Base-by-base conservation (phyloP, 306 rosid species). In the Trifolium dubium region DNA sequence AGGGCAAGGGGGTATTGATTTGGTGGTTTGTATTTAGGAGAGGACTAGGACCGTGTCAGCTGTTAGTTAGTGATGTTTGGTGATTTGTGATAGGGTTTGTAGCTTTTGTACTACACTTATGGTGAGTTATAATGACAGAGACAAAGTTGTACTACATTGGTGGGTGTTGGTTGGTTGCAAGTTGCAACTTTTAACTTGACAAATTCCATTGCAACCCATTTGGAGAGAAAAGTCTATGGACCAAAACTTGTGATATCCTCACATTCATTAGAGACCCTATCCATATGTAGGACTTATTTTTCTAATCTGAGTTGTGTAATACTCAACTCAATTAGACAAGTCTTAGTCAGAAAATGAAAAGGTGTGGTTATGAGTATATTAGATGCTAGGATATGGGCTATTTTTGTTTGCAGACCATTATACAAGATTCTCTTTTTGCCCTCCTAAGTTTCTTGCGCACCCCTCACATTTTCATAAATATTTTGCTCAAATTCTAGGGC, bases 41-140 rank as follows among this genome's bases (percentile, higher is more conserved):
- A 59, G 11, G 65, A 59, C 13, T 53, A 53, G 59, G 59, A 53
- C 59, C 59, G 18, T 19, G 31, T 53, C 30, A 53, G 39, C 19
- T 30, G 12, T 32, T 19, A 19, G 31, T 53, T 5, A 4, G 59
- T 53, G 43, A 31, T 17, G 43, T 64, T 44, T 23, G 56, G 56
- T 43, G 56, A 44, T 28, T 46, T 67, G 14, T 8, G 39, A 28
- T 10, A 19, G 47, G 46, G 14, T 28, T 28, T 6, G 0, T 14
- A 65, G 44, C 40, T 14, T 13, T 44, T 81, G 84, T 81, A 81
- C 71, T 56, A 32, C 78, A 81, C 10, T 35, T 3, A 37, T 51
- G n/a, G 11, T 31, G 66, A 31, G 66, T 60, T 60, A 31, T 32
- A 5, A 10, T 51, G 23, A 62, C 23, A 46, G 2, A 10, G 6